A percentile compares a stretch with the other conserved stretches of the same genome.
These are phyloP conservation scores for Cantharellus cinnabarinus DNA, from an alignment of 768 basidiomycete genomes.

Conservation along the genomic window DNA sequence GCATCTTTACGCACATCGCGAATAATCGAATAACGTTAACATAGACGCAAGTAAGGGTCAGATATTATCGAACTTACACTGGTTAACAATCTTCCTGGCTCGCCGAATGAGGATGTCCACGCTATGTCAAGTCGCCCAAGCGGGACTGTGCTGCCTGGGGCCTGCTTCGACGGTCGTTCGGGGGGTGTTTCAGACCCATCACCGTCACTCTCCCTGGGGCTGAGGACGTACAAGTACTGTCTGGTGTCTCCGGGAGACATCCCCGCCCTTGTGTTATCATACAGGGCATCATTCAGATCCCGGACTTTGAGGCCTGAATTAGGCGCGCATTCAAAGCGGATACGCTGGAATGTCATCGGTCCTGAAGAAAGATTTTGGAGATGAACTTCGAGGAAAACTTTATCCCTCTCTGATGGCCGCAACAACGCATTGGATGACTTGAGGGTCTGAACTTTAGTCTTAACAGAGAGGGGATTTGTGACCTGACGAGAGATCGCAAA, in stretches of 20 bases:
- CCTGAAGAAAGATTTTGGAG: constrained; percentile 73
- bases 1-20: constrained; percentile 23
- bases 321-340: constrained; percentile 51
- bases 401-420: constrained; percentile 43
- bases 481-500: constrained; percentile 29
- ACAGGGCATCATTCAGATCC: not conserved
- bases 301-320: constrained; percentile 11
- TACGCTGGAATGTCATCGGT: constrained; percentile 59
- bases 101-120: constrained; percentile 72
- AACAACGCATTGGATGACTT: constrained; percentile 54
- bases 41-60: not conserved
- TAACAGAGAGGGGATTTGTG: constrained; percentile 84
- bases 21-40: not conserved
- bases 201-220: constrained; percentile 18
- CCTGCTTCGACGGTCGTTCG: constrained; percentile 19
- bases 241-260: constrained; percentile 71
- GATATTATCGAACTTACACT: constrained; percentile 27
- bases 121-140: constrained; percentile 76
- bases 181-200: not conserved
- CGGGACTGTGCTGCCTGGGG: constrained; percentile 53
- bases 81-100: constrained; percentile 71
- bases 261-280: constrained; percentile 20
- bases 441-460: constrained; percentile 75
- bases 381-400: constrained; percentile 81
- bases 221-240: constrained; percentile 75